phyloP scores from a whole-genome alignment of 345 rosid genomes.

The Eucalyptus pumila region DNA sequence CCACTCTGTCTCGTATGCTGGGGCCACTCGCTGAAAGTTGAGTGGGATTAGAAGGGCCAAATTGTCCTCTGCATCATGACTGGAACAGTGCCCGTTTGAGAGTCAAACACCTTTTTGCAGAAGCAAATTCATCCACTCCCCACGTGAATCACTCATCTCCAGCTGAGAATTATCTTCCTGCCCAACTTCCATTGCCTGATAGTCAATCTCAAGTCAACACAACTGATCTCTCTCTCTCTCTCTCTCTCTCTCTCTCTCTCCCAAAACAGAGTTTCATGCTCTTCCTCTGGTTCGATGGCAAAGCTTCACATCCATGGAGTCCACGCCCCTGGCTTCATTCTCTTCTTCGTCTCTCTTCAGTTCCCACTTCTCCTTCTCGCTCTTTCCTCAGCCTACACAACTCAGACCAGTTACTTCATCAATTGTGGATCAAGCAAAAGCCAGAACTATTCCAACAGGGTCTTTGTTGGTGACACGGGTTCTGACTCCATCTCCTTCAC shows the following conservation, averaged over 20 bases:
- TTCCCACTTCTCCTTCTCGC: not conserved
- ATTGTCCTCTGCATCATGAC: not conserved
- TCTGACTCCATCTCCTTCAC: not conserved
- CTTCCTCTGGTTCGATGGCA: not conserved
- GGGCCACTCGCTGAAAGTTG: not conserved
- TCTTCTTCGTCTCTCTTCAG: not conserved
- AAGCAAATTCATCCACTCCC: not conserved
- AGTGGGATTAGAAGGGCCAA: not conserved
- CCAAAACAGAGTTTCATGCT: not conserved
- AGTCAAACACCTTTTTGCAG: not conserved
- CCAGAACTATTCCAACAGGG: not conserved
- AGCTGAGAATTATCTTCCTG: not conserved
- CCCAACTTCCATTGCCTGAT: not conserved
- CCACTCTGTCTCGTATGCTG: not conserved
- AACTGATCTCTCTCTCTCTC: too few species aligned
- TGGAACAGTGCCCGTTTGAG: not conserved
- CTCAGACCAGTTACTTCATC: not conserved
- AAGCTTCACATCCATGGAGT: not conserved
- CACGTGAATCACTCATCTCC: not conserved
- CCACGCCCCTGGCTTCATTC: not conserved
- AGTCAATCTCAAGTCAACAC: not conserved
- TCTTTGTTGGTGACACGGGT: not conserved
- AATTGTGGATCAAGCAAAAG: slow-evolving; percentile 6
- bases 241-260: not conserved
- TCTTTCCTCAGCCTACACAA: not conserved